Conservation (phyloP, 1,284 basidiomycete genomes). For the Coriolopsis trogii region DNA sequence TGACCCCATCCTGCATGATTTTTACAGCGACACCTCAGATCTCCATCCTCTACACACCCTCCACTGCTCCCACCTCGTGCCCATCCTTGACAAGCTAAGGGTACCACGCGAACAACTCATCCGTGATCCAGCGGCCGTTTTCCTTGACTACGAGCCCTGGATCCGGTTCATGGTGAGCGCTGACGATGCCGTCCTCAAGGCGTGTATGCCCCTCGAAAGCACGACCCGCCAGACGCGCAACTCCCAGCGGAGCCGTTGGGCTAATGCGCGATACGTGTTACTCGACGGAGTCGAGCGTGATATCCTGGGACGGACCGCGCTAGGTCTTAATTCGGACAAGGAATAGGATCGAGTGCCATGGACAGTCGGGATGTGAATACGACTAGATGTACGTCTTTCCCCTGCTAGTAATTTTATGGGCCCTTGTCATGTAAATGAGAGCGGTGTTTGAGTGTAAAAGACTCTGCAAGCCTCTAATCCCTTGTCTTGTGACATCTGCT, state of each 20-base stretch:
- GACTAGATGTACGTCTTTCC: too few relatives aligned
- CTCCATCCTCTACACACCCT: slow-evolving; percentile 4
- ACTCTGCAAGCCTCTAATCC: too few relatives aligned
- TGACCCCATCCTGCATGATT: neutral
- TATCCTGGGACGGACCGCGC: slow-evolving; percentile 13
- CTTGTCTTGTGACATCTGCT: too few relatives aligned
- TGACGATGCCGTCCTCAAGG: slow-evolving; percentile 11
- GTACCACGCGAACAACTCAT: slow-evolving; percentile 15
- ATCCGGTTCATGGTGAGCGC: slow-evolving; percentile 14
- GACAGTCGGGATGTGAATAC: too few relatives aligned
- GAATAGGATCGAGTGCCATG: too few relatives aligned
- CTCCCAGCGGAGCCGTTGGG: slow-evolving; percentile 12
- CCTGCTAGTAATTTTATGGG: too few relatives aligned
- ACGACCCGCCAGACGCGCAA: slow-evolving; percentile 19
- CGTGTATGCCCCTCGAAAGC: slow-evolving; percentile 7
- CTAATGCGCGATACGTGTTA: slow-evolving; percentile 4
- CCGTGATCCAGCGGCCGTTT: slow-evolving; percentile 11
- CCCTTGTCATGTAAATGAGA: too few relatives aligned
- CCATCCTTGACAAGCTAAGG: slow-evolving; percentile 10
- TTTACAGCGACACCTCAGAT: slow-evolving; percentile 4
- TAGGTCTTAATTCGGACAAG: neutral
- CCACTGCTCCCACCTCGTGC: slow-evolving; percentile 11
- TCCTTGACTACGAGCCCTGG: slow-evolving; percentile 24
- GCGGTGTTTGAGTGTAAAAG: too few relatives aligned
- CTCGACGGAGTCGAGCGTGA: slow-evolving; percentile 11